Conservation (phyloP, 768 basidiomycete species). For the Tephrocybe sp. region DNA sequence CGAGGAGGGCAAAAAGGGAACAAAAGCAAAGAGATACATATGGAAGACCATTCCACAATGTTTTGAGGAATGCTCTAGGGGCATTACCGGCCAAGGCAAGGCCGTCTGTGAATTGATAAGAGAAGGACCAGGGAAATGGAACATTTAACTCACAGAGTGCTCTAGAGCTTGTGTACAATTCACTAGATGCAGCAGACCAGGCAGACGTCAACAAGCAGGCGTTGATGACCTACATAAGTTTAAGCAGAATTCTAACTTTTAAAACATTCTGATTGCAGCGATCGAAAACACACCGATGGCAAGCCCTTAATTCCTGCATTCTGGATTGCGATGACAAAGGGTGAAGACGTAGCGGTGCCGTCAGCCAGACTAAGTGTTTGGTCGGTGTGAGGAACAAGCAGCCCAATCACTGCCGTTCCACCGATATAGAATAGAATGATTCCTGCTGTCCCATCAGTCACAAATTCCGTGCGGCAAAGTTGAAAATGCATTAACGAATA, state of each 20-base stretch:
- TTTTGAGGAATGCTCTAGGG: constrained; percentile 71
- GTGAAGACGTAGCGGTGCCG: constrained; percentile 74
- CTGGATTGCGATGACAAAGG: constrained; percentile 90
- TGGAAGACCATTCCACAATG: constrained; percentile 73
- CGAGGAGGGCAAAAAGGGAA: constrained; percentile 64
- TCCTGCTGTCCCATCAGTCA: too few relatives aligned
- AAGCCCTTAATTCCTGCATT: constrained; percentile 84
- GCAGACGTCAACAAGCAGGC: constrained; percentile 85
- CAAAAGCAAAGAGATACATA: constrained; percentile 67
- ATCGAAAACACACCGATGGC: constrained; percentile 63
- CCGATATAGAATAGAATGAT: constrained; percentile 81
- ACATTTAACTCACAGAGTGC: constrained; percentile 80
- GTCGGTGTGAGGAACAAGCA: constrained; percentile 78
- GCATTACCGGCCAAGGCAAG: constrained; percentile 80
- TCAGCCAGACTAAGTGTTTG: constrained; percentile 46
- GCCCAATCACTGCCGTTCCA: constrained; percentile 74
- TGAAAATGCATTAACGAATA: too few relatives aligned
- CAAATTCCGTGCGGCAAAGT: too few relatives aligned
- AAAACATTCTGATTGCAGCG: too few relatives aligned
- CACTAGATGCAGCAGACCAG: constrained; percentile 89
- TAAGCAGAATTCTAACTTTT: too few relatives aligned
- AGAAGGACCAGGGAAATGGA: too few relatives aligned
- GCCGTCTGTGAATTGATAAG: constrained; percentile 65
- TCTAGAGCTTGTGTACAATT: constrained; percentile 89
- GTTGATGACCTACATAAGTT: constrained; percentile 83